phyloP scores from a whole-genome alignment of 768 basidiomycete genomes.

The Xerocomellus dryophilus region DNA sequence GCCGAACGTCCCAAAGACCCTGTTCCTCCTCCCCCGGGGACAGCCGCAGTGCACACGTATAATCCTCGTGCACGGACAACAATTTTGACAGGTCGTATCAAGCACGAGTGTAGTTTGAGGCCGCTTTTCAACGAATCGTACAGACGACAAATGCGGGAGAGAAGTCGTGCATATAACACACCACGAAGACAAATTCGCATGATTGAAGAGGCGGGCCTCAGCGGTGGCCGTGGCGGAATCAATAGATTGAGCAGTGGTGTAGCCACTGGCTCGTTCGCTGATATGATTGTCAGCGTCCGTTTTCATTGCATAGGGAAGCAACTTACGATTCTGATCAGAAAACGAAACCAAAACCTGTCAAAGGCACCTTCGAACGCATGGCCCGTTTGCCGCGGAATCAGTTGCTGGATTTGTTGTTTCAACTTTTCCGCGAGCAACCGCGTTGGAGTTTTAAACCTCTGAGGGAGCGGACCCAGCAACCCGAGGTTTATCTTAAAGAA shows the following conservation, averaged over 20 bases:
- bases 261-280: slow-evolving; percentile 55
- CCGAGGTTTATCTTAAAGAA: slow-evolving; percentile 84
- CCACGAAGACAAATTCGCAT: slow-evolving; percentile 63
- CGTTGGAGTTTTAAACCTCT: slow-evolving; percentile 79
- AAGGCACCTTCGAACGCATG: slow-evolving; percentile 81
- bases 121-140: slow-evolving; percentile 68
- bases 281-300: slow-evolving; percentile 56
- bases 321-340: slow-evolving; percentile 36
- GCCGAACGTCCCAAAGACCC: slow-evolving; percentile 76
- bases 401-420: slow-evolving; percentile 79
- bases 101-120: slow-evolving; percentile 74
- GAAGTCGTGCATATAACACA: slow-evolving; percentile 64
- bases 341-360: slow-evolving; percentile 63
- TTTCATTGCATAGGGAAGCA: neutral
- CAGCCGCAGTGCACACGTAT: slow-evolving; percentile 36
- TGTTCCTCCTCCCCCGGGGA: slow-evolving; percentile 37
- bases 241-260: slow-evolving; percentile 79
- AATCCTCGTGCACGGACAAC: slow-evolving; percentile 71
- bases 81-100: slow-evolving; percentile 74
- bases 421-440: slow-evolving; percentile 71
- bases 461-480: slow-evolving; percentile 80
- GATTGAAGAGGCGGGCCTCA: slow-evolving; percentile 69
- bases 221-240: slow-evolving; percentile 68
- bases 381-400: slow-evolving; percentile 90
- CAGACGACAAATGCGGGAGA: slow-evolving; percentile 66